These are phyloP conservation scores for Myxozyma lipomycoides DNA, from an alignment of 805 yeast species.

Conservation along the genomic window DNA sequence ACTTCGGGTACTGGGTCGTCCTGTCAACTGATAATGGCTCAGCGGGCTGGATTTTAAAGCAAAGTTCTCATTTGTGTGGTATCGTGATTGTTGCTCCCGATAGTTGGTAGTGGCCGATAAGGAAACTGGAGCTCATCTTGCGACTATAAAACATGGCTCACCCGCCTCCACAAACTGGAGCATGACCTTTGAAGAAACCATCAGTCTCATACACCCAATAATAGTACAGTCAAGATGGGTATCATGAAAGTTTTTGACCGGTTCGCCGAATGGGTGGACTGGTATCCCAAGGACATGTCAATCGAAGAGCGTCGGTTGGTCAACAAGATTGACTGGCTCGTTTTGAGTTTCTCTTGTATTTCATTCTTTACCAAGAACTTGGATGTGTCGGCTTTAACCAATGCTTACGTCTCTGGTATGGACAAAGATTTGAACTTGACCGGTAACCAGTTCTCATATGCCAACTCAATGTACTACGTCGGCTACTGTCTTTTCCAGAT, in stretches of 20 bases:
- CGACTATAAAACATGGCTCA: too few relatives aligned
- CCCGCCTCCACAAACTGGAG: too few relatives aligned
- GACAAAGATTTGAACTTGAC: conserved; percentile 50
- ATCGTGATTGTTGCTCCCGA: too few relatives aligned
- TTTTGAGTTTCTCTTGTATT: conserved; percentile 53
- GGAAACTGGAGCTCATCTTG: too few relatives aligned
- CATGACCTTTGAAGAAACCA: too few relatives aligned
- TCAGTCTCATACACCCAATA: too few relatives aligned
- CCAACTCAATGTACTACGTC: conserved; percentile 40
- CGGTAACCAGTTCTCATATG: conserved; percentile 57
- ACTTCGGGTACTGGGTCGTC: too few relatives aligned
- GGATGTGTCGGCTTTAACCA: conserved; percentile 56
- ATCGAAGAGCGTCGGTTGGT: conserved; percentile 47
- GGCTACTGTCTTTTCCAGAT: conserved; percentile 41
- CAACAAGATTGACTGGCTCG: conserved; percentile 52
- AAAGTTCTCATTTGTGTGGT: too few relatives aligned
- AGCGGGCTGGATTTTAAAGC: too few relatives aligned
- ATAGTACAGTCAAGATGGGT: neutral
- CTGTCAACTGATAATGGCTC: too few relatives aligned
- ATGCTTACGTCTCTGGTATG: conserved; percentile 69
- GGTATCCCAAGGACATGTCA: conserved; percentile 33
- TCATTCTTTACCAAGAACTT: conserved; percentile 68
- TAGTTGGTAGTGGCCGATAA: too few relatives aligned
- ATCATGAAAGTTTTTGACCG: neutral
- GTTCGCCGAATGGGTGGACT: conserved; percentile 17